These are phyloP conservation scores for Elymus sibiricus DNA, from an alignment of 176 grass and related monocot genomes.

Conservation along the genomic window DNA sequence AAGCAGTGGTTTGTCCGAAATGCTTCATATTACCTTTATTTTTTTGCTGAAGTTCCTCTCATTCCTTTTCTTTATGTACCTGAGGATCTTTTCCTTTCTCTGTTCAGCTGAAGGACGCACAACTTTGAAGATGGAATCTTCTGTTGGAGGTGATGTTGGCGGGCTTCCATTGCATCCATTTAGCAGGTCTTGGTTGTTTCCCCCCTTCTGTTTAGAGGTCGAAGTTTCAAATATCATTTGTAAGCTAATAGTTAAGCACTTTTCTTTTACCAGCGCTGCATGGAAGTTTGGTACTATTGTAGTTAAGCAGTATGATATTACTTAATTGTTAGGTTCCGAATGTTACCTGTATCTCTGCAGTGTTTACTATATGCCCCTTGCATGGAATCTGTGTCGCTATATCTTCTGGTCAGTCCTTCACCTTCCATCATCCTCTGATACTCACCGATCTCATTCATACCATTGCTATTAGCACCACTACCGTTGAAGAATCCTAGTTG, in stretches of 20 bases:
- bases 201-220: slow-evolving; percentile 41
- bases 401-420: slow-evolving; percentile 29
- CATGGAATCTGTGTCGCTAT: slow-evolving; percentile 41
- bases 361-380: slow-evolving; percentile 40
- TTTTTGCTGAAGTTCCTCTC: slow-evolving; percentile 96
- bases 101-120: slow-evolving; percentile 73
- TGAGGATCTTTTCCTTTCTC: slow-evolving; percentile 87
- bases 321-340: not conserved
- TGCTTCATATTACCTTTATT: slow-evolving; percentile 77
- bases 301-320: slow-evolving; percentile 14
- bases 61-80: slow-evolving; percentile 91
- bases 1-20: slow-evolving; percentile 9
- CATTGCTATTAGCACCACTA: slow-evolving; percentile 25
- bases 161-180: slow-evolving; percentile 42
- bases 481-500: slow-evolving; percentile 46
- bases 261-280: not conserved
- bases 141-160: slow-evolving; percentile 33
- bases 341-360: slow-evolving; percentile 61
- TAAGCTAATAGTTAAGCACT: not conserved
- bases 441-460: slow-evolving; percentile 31
- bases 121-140: slow-evolving; percentile 76
- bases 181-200: slow-evolving; percentile 52
- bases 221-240: not conserved
- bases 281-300: not conserved
- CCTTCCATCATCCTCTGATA: slow-evolving; percentile 67